phyloP scores from a whole-genome alignment of 2,329 filamentous ascomycete species.

The Microsporum canis region DNA sequence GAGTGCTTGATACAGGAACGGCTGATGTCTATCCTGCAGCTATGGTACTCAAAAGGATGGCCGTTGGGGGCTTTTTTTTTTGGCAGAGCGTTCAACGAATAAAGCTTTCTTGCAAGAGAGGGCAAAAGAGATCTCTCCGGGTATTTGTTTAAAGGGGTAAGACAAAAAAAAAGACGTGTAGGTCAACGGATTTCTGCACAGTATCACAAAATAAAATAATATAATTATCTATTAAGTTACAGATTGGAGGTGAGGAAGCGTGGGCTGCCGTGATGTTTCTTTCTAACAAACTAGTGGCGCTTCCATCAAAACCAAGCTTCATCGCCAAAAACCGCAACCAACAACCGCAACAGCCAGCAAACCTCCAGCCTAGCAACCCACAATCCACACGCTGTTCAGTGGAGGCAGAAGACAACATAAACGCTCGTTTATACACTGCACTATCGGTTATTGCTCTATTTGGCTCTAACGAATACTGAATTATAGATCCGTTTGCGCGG shows the following conservation, averaged over 20 bases:
- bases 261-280: background rate
- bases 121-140: background rate
- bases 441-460: background rate
- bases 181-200: background rate
- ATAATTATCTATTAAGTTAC: background rate
- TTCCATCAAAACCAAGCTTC: background rate
- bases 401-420: background rate
- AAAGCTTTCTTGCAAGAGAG: background rate
- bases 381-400: background rate
- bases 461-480: background rate
- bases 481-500: background rate
- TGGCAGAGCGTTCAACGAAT: background rate
- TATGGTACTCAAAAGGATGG: background rate
- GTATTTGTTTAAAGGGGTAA: background rate
- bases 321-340: background rate
- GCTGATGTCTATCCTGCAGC: background rate
- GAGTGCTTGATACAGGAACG: background rate
- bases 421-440: background rate
- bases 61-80: background rate
- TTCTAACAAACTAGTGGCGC: background rate
- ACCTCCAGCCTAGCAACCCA: background rate
- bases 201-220: background rate
- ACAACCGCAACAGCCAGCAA: background rate
- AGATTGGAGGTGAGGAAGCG: background rate
- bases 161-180: background rate